Percentiles rank a stretch among this genome's conserved stretches.
phyloP scores from a whole-genome alignment of 768 basidiomycete species.

The Leucocoprinus leucothites region DNA sequence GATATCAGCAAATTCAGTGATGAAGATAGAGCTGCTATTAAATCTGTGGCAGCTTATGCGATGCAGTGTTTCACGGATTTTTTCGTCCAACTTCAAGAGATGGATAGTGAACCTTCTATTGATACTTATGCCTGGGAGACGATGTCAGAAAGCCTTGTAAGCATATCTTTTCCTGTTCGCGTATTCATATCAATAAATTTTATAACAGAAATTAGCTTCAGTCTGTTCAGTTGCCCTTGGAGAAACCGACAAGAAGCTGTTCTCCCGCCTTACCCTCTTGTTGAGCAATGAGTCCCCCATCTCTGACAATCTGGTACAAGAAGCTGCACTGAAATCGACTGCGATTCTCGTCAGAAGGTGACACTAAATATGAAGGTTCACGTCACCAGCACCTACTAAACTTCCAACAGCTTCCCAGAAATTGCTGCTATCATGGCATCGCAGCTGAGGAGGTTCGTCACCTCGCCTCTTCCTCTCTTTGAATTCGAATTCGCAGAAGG shows the following conservation, averaged over 20 bases:
- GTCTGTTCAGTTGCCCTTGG: slow-evolving; percentile 73
- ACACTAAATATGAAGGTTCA: slow-evolving; percentile 8
- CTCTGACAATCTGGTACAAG: slow-evolving; percentile 81
- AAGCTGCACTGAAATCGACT: slow-evolving; percentile 84
- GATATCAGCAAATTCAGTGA: slow-evolving; percentile 37
- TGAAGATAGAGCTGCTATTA: slow-evolving; percentile 37
- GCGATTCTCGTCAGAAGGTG: slow-evolving; percentile 84
- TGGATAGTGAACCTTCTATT: slow-evolving; percentile 73
- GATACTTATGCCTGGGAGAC: slow-evolving; percentile 95
- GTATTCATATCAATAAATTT: neutral
- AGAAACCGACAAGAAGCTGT: slow-evolving; percentile 66
- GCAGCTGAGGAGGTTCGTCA: slow-evolving; percentile 85
- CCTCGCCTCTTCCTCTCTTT: slow-evolving; percentile 83
- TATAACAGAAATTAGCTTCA: slow-evolving; percentile 74
- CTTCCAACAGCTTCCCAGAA: slow-evolving; percentile 64
- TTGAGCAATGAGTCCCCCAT: slow-evolving; percentile 81
- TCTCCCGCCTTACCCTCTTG: slow-evolving; percentile 66
- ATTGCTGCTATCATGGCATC: slow-evolving; percentile 71
- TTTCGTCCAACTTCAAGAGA: slow-evolving; percentile 73
- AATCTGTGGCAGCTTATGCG: slow-evolving; percentile 52
- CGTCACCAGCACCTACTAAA: neutral
- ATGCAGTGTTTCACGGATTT: slow-evolving; percentile 79
- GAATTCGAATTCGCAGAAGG: slow-evolving; percentile 81
- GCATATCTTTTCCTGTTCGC: slow-evolving; percentile 18
- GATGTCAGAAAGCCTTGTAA: slow-evolving; percentile 84